phyloP scores from a whole-genome alignment of 2,329 filamentous ascomycete genomes.

The Ascochyta pisi region DNA sequence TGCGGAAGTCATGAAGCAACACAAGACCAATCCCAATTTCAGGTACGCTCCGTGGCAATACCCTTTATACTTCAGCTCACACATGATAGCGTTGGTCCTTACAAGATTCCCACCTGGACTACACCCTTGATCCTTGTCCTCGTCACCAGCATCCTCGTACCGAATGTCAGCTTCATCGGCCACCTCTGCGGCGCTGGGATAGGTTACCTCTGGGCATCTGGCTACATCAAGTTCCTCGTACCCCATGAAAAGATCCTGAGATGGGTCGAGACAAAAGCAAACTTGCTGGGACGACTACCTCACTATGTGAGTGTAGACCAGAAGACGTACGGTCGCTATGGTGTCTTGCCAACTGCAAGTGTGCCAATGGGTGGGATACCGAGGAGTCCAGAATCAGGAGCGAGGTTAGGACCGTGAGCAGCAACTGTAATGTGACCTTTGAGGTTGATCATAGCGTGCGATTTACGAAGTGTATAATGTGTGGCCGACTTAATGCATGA shows the following conservation, averaged over 20 bases:
- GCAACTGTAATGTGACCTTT: neutral
- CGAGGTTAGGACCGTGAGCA: conserved; percentile 36
- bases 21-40: conserved; percentile 80
- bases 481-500: conserved; percentile 8
- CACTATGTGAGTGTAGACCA: conserved; percentile 95
- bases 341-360: conserved; percentile 70
- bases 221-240: conserved; percentile 86
- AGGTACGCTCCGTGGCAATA: conserved; percentile 52
- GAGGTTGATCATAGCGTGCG: neutral
- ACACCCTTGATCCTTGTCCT: conserved; percentile 81
- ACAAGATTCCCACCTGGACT: conserved; percentile 88
- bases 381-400: conserved; percentile 41
- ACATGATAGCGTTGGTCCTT: conserved; percentile 58
- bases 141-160: conserved; percentile 77
- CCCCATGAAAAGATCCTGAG: conserved; percentile 87
- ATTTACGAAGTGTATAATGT: conserved; percentile 6
- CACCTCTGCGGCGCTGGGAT: conserved; percentile 84
- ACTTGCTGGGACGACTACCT: conserved; percentile 81
- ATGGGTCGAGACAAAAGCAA: conserved; percentile 88
- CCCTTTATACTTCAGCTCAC: conserved; percentile 36
- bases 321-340: conserved; percentile 93
- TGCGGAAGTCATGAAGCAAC: conserved; percentile 85
- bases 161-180: conserved; percentile 82
- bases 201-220: conserved; percentile 87
- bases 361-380: conserved; percentile 31